A percentile compares a stretch with the other conserved stretches of the same genome.
These are phyloP conservation scores for Tricholoma furcatifolium DNA, from an alignment of 768 basidiomycete species.

Conservation along the genomic window DNA sequence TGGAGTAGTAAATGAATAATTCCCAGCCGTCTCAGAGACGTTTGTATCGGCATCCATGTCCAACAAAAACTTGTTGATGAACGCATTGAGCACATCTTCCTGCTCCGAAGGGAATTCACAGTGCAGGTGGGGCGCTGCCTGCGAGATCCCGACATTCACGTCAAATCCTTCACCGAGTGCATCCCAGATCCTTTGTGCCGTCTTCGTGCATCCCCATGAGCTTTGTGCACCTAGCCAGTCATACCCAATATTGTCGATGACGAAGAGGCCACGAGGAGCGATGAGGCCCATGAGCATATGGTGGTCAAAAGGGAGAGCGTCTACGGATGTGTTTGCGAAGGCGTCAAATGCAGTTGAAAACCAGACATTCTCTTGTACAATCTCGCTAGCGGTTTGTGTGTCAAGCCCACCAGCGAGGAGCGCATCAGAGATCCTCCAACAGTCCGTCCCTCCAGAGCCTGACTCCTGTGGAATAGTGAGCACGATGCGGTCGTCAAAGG, in stretches of 20 bases:
- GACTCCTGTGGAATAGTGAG: conserved; percentile 62
- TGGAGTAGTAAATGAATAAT: conserved; percentile 1
- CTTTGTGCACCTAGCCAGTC: conserved; percentile 54
- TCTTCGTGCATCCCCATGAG: conserved; percentile 48
- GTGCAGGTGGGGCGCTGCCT: conserved; percentile 51
- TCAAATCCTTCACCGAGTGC: conserved; percentile 41
- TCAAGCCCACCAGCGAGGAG: conserved; percentile 37
- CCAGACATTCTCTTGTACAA: conserved; percentile 61
- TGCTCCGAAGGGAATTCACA: conserved; percentile 50
- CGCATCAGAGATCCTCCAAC: conserved; percentile 56
- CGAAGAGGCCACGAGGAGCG: conserved; percentile 50
- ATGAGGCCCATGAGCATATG: conserved; percentile 53
- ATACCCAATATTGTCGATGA: conserved; percentile 53
- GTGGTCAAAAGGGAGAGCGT: conserved; percentile 54
- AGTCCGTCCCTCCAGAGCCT: conserved; percentile 56
- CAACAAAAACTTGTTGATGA: conserved; percentile 53
- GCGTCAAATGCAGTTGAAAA: conserved; percentile 49
- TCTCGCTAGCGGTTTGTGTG: conserved; percentile 55
- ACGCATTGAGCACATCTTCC: conserved; percentile 44
- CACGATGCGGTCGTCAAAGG: conserved; percentile 53
- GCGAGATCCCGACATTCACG: conserved; percentile 47
- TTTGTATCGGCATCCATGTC: conserved; percentile 45
- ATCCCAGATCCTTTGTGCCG: conserved; percentile 48
- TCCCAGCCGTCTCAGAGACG: conserved; percentile 40
- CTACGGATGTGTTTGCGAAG: conserved; percentile 40